Conservation (phyloP, 441 rosid species). For the Hypseocharis bilobata region DNA sequence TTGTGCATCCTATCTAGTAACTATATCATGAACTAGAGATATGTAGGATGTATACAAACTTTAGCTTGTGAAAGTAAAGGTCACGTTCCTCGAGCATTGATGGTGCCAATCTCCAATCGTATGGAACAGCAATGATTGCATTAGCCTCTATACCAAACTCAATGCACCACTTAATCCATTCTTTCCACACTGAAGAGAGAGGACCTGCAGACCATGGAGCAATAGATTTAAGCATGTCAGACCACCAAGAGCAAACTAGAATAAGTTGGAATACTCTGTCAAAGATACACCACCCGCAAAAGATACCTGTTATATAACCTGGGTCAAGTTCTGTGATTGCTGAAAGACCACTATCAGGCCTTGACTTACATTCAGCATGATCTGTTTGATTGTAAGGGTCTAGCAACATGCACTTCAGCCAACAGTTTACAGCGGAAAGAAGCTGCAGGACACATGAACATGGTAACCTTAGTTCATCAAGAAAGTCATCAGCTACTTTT, state of each 20-base stretch:
- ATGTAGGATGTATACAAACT: conserved; percentile 41
- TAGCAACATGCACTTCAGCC: conserved; percentile 87
- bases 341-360: conserved; percentile 96
- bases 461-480: conserved; percentile 8
- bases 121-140: conserved; percentile 88
- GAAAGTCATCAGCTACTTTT: neutral
- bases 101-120: conserved; percentile 96
- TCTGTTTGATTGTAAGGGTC: conserved; percentile 95
- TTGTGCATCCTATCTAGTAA: conserved; percentile 8
- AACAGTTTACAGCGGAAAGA: conserved; percentile 91
- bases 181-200: conserved; percentile 95
- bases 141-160: conserved; percentile 92
- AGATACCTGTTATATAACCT: conserved; percentile 77
- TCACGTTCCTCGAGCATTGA: conserved; percentile 91
- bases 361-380: conserved; percentile 87
- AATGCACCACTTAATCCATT: conserved; percentile 97
- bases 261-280: neutral
- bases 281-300: neutral
- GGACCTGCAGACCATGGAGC: conserved; percentile 50
- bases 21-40: neutral
- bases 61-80: conserved; percentile 90
- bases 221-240: conserved; percentile 5
- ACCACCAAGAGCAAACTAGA: conserved; percentile 17
- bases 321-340: conserved; percentile 96
- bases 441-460: conserved; percentile 43